Percentiles rank a stretch among this genome's conserved stretches.
These are phyloP conservation scores for Multifurca ochricompacta DNA, from an alignment of 768 basidiomycete species.

Conservation along the genomic window DNA sequence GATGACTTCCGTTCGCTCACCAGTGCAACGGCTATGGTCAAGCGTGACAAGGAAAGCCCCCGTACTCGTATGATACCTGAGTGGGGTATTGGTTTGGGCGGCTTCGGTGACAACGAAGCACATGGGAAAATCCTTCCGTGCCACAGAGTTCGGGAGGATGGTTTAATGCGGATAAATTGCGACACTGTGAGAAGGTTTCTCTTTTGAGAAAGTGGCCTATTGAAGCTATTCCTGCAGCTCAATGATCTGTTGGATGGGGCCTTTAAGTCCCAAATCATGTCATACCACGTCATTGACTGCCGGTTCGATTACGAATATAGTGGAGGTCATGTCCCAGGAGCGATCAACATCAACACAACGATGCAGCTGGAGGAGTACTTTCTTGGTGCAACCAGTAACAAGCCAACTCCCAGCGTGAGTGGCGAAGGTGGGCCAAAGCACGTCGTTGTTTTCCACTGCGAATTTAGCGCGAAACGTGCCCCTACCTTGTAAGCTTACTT, in stretches of 20 bases:
- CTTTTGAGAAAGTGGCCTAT: not conserved
- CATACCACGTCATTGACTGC: slow-evolving; percentile 86
- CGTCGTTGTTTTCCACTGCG: slow-evolving; percentile 93
- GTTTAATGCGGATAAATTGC: slow-evolving; percentile 80
- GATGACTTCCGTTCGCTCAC: slow-evolving; percentile 72
- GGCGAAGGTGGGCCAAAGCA: slow-evolving; percentile 76
- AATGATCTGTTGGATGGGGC: slow-evolving; percentile 71
- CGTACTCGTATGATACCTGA: slow-evolving; percentile 23
- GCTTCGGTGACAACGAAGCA: slow-evolving; percentile 91
- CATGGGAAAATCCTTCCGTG: slow-evolving; percentile 92
- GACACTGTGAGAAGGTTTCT: slow-evolving; percentile 52
- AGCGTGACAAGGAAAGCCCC: slow-evolving; percentile 21
- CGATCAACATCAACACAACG: slow-evolving; percentile 85
- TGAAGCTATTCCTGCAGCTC: slow-evolving; percentile 43
- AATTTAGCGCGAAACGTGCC: slow-evolving; percentile 91
- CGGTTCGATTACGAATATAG: slow-evolving; percentile 95
- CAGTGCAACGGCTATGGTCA: slow-evolving; percentile 41
- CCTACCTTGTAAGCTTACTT: slow-evolving; percentile 78
- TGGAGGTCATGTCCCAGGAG: slow-evolving; percentile 92
- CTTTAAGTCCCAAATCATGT: slow-evolving; percentile 54
- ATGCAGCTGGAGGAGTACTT: slow-evolving; percentile 73
- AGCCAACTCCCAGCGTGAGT: slow-evolving; percentile 61
- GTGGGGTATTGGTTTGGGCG: slow-evolving; percentile 57
- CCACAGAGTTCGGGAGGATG: slow-evolving; percentile 89
- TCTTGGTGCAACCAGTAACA: slow-evolving; percentile 46